phyloP scores from a whole-genome alignment of 1,139 yeast species.

The Magnusiomyces clavatus region DNA sequence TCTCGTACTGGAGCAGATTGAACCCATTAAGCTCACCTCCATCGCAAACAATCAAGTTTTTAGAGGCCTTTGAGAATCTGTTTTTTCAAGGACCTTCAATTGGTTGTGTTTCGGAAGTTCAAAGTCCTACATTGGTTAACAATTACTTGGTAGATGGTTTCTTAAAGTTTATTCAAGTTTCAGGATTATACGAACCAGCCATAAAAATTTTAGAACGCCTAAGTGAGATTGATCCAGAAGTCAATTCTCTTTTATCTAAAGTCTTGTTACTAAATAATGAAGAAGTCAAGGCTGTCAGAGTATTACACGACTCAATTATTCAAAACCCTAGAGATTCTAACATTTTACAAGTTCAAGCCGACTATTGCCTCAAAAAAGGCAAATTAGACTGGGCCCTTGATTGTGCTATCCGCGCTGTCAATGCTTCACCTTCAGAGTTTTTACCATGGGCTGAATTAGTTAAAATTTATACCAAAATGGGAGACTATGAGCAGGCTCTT shows the following conservation, averaged over 20 bases:
- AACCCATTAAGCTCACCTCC: conserved; percentile 46
- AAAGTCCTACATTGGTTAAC: conserved; percentile 58
- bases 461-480: conserved; percentile 58
- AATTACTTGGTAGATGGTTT: conserved; percentile 77
- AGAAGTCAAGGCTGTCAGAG: conserved; percentile 69
- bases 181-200: conserved; percentile 58
- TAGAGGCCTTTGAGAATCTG: conserved; percentile 52
- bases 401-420: conserved; percentile 67
- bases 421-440: conserved; percentile 79
- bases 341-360: conserved; percentile 53
- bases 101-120: conserved; percentile 59
- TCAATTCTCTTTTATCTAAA: conserved; percentile 53
- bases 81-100: conserved; percentile 55
- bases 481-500: conserved; percentile 69
- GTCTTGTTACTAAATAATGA: conserved; percentile 57
- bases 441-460: conserved; percentile 75
- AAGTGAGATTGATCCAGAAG: conserved; percentile 39
- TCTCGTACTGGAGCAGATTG: conserved; percentile 55
- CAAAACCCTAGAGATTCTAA: conserved; percentile 48
- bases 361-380: conserved; percentile 58
- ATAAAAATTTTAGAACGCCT: conserved; percentile 43
- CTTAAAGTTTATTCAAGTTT: conserved; percentile 52
- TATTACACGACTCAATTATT: conserved; percentile 54
- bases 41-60: conserved; percentile 44
- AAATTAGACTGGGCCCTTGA: conserved; percentile 66